A percentile compares a stretch with the other conserved stretches of the same genome.
Conservation (phyloP, 805 yeast species). For the Yarrowia keelungensis region DNA sequence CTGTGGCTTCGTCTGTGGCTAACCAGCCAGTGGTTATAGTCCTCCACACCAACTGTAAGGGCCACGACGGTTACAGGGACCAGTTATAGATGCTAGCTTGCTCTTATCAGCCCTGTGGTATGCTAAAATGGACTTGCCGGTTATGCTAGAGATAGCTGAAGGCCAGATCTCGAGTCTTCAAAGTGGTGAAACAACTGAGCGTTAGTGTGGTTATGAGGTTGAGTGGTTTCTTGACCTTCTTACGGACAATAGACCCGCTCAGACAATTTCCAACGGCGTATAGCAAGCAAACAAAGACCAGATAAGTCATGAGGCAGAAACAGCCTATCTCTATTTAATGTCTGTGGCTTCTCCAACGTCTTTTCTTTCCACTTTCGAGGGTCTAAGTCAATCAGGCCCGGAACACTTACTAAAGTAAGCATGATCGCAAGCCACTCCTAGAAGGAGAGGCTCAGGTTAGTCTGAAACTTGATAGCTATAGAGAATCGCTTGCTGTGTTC, state of each 20-base stretch:
- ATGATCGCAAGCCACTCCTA: slow-evolving; percentile 9
- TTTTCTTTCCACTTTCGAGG: not conserved
- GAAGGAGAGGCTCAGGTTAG: not conserved
- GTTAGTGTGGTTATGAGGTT: not conserved
- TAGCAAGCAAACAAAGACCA: not conserved
- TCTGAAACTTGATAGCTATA: not conserved
- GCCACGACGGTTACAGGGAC: too few species aligned
- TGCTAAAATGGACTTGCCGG: not conserved
- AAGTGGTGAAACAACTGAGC: not conserved
- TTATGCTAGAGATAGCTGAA: too few species aligned
- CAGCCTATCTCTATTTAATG: not conserved
- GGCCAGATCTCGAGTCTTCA: too few species aligned
- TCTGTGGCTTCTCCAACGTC: slow-evolving; percentile 1
- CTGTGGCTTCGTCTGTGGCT: slow-evolving; percentile 17
- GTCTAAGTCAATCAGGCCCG: slow-evolving; percentile 1
- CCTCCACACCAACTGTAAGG: not conserved
- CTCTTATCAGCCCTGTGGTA: not conserved
- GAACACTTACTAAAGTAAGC: not conserved
- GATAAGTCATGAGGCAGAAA: not conserved
- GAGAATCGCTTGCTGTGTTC: not conserved
- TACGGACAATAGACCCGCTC: not conserved
- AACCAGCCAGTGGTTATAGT: not conserved
- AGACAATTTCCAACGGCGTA: not conserved
- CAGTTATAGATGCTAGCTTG: not conserved
- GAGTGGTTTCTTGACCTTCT: not conserved